Base-by-base conservation (phyloP, 139 green algal genomes). In the Protoeuglena noctilucae region DNA sequence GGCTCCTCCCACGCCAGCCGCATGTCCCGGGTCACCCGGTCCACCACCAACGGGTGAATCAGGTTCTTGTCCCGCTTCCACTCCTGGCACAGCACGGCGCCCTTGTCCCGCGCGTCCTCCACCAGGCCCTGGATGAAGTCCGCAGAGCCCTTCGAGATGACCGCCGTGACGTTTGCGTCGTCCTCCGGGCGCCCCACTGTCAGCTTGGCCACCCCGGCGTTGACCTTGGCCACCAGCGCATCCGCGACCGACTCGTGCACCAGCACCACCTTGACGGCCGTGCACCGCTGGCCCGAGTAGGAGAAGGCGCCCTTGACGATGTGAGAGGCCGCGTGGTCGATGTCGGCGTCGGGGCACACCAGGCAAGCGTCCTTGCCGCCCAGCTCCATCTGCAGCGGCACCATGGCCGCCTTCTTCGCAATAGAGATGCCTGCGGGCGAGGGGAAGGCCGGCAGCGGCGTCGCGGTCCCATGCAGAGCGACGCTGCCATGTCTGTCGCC, bases 331-430 rank as follows among this genome's bases (percentile, higher is more conserved):
- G 86, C 85, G 30, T 88, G 56, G 49, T 84, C 73, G 3, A 96
- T 58, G 75, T 97, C 83, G 3, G 86, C 89, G 54, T 97, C 89
- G 18, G 56, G 59, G 41, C 76, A 85, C 48, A 95, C 83, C 47
- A 95, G 91, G 76, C 81, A 89, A 21, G 79, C 86, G 53, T 94
- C 84, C 79, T 97, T 97, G 62, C 89, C 89, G 19, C 89, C 89
- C 26, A 97, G 81, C 84, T 97, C 88, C 86, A 95, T 96, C 70
- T 96, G 85, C 40, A 96, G 61, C 17, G 87, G 84, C 14, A 95
- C 69, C 85, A 95, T 95, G 57, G 77, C 75, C 14, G 84, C 86
- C 71, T 94, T 95, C 28, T 68, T 70, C n/a, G 60, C 73, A 65
- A 90, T 87, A 51, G 64, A 56, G 54, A 89, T 77, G 26, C 75